Conservation (phyloP, 2,329 filamentous ascomycete genomes). For the Cladobotryum mycophilum region DNA sequence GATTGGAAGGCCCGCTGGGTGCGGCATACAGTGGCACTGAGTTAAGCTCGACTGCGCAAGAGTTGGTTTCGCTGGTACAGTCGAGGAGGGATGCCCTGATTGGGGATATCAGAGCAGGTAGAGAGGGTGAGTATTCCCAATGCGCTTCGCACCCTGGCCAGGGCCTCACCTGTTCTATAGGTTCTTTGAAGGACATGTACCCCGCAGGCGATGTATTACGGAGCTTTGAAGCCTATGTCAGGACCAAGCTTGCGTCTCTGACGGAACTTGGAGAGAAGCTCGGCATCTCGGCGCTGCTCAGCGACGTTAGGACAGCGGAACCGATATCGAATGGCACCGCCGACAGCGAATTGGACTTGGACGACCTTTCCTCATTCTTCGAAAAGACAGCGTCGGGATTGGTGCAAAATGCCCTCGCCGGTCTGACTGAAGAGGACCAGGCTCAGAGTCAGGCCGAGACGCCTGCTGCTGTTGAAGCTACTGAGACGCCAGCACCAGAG, state of each 20-base stretch:
- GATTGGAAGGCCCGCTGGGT: slow-evolving; percentile 46
- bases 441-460: background rate
- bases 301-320: slow-evolving; percentile 22
- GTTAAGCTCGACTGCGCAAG: slow-evolving; percentile 29
- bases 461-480: slow-evolving; percentile 14
- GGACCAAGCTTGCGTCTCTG: slow-evolving; percentile 26
- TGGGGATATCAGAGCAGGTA: slow-evolving; percentile 21
- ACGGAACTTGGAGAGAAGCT: slow-evolving; percentile 29
- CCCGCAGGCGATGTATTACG: slow-evolving; percentile 34
- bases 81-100: slow-evolving; percentile 27
- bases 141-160: background rate
- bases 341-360: slow-evolving; percentile 31
- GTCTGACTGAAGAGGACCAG: slow-evolving; percentile 25
- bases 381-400: slow-evolving; percentile 36
- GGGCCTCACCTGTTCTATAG: background rate
- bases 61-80: slow-evolving; percentile 27
- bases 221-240: slow-evolving; percentile 27
- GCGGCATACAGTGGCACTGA: slow-evolving; percentile 25
- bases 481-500: slow-evolving; percentile 15
- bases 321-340: slow-evolving; percentile 20
- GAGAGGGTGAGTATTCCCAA: slow-evolving; percentile 11
- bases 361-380: slow-evolving; percentile 37
- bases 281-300: slow-evolving; percentile 29
- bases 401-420: slow-evolving; percentile 35
- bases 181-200: slow-evolving; percentile 32